Conservation (phyloP, 768 basidiomycete genomes). For the Mycena sanguinolenta region DNA sequence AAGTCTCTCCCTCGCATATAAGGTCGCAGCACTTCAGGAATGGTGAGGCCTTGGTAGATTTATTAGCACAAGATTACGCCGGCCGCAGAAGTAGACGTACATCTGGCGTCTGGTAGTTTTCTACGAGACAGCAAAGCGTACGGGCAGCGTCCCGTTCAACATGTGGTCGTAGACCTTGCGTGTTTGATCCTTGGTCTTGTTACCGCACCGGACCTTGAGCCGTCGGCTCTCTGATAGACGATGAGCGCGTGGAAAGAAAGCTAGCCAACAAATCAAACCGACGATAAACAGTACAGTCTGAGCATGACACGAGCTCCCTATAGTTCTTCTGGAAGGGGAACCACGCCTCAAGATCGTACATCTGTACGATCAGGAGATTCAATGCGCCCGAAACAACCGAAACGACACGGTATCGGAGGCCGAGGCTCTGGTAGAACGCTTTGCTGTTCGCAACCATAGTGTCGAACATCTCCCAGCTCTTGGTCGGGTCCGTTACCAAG, state of each 20-base stretch:
- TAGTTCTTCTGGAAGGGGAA: conserved; percentile 97
- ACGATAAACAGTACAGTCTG: conserved; percentile 99
- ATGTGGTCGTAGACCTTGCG: conserved; percentile 98
- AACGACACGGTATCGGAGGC: conserved; percentile 91
- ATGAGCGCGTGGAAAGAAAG: neutral
- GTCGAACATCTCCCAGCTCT: conserved; percentile 96
- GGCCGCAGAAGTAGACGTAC: conserved; percentile 59
- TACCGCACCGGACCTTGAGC: conserved; percentile 93
- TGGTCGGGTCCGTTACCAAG: conserved; percentile 92
- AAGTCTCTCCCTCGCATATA: conserved; percentile 98
- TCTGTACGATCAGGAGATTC: conserved; percentile 97
- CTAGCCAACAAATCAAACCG: conserved; percentile 49
- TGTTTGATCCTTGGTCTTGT: conserved; percentile 91
- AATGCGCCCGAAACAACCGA: conserved; percentile 96
- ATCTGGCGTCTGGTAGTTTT: conserved; percentile 97
- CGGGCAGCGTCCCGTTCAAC: conserved; percentile 98
- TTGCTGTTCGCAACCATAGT: conserved; percentile 91
- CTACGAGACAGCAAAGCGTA: conserved; percentile 94
- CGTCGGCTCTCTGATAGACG: conserved; percentile 84
- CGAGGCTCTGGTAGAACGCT: conserved; percentile 96
- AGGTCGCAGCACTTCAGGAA: conserved; percentile 91
- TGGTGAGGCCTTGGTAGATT: conserved; percentile 80
- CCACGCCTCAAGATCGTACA: conserved; percentile 98
- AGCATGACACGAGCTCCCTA: conserved; percentile 98
- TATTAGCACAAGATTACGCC: conserved; percentile 11